Percentiles rank a stretch among this genome's conserved stretches.
Conservation (phyloP, 352 stramenopile species). For the Phytophthora europaea region DNA sequence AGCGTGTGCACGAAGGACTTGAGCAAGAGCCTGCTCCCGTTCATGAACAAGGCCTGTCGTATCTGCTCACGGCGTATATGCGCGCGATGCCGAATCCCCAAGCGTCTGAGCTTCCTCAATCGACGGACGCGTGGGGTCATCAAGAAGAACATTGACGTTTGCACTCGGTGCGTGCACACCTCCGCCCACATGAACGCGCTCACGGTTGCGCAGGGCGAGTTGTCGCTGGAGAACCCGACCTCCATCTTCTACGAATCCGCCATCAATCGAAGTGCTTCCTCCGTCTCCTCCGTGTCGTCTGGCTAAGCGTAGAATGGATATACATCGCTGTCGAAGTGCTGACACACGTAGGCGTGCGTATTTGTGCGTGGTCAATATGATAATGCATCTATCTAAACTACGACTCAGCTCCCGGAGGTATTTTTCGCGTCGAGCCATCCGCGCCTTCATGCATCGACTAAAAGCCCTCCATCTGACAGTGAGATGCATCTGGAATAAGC, state of each 20-base stretch:
- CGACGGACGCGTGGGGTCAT: conserved; percentile 42
- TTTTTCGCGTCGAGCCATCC: too few species aligned
- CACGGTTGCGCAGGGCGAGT: conserved; percentile 41
- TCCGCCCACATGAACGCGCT: conserved; percentile 39
- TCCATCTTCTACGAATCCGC: conserved; percentile 46
- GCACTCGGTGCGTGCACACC: conserved; percentile 48
- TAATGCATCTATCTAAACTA: conserved; percentile 21
- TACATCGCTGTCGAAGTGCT: conserved; percentile 4
- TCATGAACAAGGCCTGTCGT: conserved; percentile 53
- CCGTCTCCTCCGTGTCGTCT: conserved; percentile 30
- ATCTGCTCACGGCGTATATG: conserved; percentile 44
- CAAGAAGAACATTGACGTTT: conserved; percentile 48
- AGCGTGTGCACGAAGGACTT: conserved; percentile 52
- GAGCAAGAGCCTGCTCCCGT: conserved; percentile 44
- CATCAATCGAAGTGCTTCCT: conserved; percentile 27
- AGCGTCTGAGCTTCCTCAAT: conserved; percentile 47
- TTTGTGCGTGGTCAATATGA: not conserved
- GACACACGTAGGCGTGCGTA: not conserved
- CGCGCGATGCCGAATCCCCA: conserved; percentile 45
- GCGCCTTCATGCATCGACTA: not conserved
- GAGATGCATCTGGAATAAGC: conserved; percentile 18
- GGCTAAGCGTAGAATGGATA: conserved; percentile 2
- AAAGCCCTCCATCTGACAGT: conserved; percentile 20
- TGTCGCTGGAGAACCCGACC: conserved; percentile 40
- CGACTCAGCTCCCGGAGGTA: too few species aligned